These are phyloP conservation scores for Fusarium graminum DNA, from an alignment of 2,329 filamentous ascomycete species.

Conservation along the genomic window DNA sequence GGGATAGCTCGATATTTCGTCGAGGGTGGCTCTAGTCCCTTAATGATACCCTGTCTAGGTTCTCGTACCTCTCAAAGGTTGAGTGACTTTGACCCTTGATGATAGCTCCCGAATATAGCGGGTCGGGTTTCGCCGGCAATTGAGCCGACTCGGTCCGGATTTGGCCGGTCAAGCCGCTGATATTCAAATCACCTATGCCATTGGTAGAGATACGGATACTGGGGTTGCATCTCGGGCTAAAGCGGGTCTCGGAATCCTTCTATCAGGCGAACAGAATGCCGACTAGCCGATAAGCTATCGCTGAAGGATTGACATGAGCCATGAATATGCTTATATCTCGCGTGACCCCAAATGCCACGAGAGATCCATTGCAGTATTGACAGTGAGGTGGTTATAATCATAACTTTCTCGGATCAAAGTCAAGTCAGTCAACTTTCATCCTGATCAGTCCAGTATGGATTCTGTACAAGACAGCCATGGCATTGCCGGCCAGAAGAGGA, in stretches of 20 bases:
- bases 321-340: slow-evolving; percentile 10
- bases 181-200: neutral
- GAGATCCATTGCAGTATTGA: neutral
- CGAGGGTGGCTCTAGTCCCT: too few species aligned
- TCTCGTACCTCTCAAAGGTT: too few species aligned
- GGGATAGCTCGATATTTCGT: too few species aligned
- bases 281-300: slow-evolving; percentile 11
- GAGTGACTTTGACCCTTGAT: too few species aligned
- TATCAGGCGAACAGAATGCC: neutral
- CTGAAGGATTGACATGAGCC: neutral
- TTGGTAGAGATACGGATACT: neutral
- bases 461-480: neutral
- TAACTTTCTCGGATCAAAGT: neutral
- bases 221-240: neutral
- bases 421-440: neutral
- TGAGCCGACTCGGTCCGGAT: neutral
- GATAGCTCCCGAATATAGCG: too few species aligned
- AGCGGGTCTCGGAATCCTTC: neutral
- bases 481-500: neutral
- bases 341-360: neutral
- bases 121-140: neutral
- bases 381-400: too few species aligned
- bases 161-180: neutral
- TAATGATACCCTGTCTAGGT: too few species aligned
- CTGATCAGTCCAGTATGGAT: neutral